A percentile compares a stretch with the other conserved stretches of the same genome.
These are phyloP conservation scores for Chrysanthemum lavandulifolium DNA, from an alignment of 129 eudicot genomes.

Conservation along the genomic window DNA sequence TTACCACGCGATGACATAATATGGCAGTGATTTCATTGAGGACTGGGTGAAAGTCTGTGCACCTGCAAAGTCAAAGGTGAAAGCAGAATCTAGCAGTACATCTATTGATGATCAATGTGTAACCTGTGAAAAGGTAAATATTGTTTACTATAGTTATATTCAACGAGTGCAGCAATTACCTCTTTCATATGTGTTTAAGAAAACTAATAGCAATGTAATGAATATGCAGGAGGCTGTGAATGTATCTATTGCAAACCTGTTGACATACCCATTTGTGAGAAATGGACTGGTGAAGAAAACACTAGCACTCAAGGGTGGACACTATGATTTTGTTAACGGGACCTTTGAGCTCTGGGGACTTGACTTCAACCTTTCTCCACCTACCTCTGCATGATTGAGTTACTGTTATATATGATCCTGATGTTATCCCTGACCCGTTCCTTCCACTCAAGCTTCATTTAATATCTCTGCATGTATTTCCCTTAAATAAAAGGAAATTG, in stretches of 20 bases:
- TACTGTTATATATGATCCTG: conserved; percentile 17
- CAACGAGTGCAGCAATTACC: background rate
- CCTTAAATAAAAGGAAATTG: conserved; percentile 1
- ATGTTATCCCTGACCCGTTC: conserved; percentile 17
- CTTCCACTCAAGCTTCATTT: conserved; percentile 6
- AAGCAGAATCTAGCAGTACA: conserved; percentile 37
- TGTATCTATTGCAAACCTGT: conserved; percentile 74
- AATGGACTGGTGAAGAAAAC: conserved; percentile 84
- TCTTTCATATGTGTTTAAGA: too few relatives aligned
- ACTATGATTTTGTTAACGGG: conserved; percentile 94
- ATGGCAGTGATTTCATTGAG: conserved; percentile 82
- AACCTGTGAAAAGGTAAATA: conserved; percentile 66
- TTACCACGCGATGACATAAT: background rate
- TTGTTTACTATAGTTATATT: conserved; percentile 6
- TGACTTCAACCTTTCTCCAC: conserved; percentile 66
- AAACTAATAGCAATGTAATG: conserved; percentile 2
- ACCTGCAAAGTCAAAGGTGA: conserved; percentile 84
- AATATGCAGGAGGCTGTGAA: conserved; percentile 85
- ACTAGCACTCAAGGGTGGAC: conserved; percentile 81
- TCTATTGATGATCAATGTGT: conserved; percentile 59
- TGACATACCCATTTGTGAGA: conserved; percentile 84
- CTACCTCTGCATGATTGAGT: conserved; percentile 71
- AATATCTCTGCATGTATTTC: conserved; percentile 29
- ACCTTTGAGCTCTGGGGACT: conserved; percentile 92
- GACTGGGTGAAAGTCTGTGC: conserved; percentile 76